Evolutionary conservation across 1,139 yeast species (phyloP), one percentile per base, ranked within the genome.

Genomic region (Geotrichum cucujoidarum): DNA sequence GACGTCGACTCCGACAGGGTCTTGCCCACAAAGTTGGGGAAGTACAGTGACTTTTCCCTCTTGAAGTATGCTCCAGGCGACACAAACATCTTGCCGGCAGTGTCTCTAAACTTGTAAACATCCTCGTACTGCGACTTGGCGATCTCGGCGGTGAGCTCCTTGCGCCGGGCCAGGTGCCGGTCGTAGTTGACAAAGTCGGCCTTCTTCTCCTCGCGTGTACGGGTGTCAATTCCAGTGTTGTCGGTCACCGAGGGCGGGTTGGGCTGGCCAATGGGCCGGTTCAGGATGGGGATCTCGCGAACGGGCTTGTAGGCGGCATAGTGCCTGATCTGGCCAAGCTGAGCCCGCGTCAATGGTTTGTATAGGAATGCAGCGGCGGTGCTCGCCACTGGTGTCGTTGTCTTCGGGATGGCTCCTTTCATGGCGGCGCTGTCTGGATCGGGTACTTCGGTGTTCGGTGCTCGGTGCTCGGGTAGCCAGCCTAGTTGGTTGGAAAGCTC

Each of bases 71-170:
- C 78, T 11, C 76, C 71, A 0, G 97, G 97, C 0, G 95, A 80
- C 16, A 76, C 71, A 69, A 89, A 92, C 56, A 89, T 74, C 67
- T 89, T 88, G 31, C 97, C 97, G 39, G 81, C 78, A 2, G 94
- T 85, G 57, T 83, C 83, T 45, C 83, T 73, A 63, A 81, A 90
- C 1, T 86, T 81, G 60, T 86, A 83, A 56, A 88, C 75, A 57
- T 89, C 95, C 58, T 83, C 83, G 72, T 88, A 81, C 22, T 94
- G 89, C n/a, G 95, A 85, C 60, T 83, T 87, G 33, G 86, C 79
- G 56, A 89, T 76, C 63, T 89, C 97, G n/a, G 37, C 46, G 17
- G 72, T 70, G 54, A 30, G 53, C 45, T 60, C 63, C 37, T 58
- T 60, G 47, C 68, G 52, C 30, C 65, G 53, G 36, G 54, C 57